phyloP scores from a whole-genome alignment of 2,329 filamentous ascomycete species.

The Dactylellina leptospora region DNA sequence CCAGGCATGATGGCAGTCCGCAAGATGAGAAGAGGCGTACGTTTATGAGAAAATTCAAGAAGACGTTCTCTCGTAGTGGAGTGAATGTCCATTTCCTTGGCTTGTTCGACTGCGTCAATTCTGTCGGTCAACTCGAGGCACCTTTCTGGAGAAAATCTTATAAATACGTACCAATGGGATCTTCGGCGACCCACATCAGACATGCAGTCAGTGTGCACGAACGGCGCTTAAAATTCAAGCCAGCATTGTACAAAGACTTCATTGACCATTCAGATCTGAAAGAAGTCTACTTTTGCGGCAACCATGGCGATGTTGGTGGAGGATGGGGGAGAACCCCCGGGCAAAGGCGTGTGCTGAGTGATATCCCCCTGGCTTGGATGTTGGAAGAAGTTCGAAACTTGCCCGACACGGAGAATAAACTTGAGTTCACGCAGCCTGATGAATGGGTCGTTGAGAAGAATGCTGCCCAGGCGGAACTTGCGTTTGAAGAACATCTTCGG shows the following conservation, averaged over 20 bases:
- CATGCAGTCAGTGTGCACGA: constrained; percentile 68
- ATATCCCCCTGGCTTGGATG: constrained; percentile 67
- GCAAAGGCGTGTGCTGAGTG: constrained; percentile 62
- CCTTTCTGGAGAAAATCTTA: constrained; percentile 61
- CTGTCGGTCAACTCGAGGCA: constrained; percentile 60
- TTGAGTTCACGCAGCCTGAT: constrained; percentile 46
- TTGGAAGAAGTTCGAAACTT: constrained; percentile 62
- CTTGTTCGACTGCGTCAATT: constrained; percentile 67
- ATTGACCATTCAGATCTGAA: constrained; percentile 59
- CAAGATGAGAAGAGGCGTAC: constrained; percentile 55
- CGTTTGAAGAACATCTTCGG: constrained; percentile 46
- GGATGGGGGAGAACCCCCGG: constrained; percentile 63
- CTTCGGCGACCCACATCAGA: constrained; percentile 64
- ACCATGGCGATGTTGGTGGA: constrained; percentile 67
- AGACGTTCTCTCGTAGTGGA: constrained; percentile 64
- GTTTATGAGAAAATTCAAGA: constrained; percentile 60
- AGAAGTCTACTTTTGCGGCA: constrained; percentile 68
- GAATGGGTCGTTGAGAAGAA: constrained; percentile 30
- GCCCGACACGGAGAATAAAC: constrained; percentile 48
- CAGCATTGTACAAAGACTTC: constrained; percentile 62
- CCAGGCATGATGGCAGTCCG: constrained; percentile 54
- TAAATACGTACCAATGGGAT: constrained; percentile 61
- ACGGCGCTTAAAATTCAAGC: constrained; percentile 67
- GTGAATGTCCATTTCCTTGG: constrained; percentile 67
- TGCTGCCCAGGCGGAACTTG: constrained; percentile 21